phyloP scores from a whole-genome alignment of 2,329 filamentous ascomycete genomes.

The Aspergillus sp. region DNA sequence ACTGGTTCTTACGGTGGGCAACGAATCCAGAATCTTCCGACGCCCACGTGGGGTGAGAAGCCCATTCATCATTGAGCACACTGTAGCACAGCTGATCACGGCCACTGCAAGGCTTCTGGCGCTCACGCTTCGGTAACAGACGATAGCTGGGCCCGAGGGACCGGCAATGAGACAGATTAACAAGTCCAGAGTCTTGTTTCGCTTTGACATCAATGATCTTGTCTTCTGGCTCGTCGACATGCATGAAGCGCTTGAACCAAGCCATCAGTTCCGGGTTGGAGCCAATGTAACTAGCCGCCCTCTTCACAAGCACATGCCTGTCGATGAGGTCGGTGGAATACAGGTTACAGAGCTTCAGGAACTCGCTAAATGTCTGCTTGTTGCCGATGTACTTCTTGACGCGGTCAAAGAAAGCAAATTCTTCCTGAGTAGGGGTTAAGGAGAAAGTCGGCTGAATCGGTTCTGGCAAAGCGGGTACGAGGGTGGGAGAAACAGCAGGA shows the following conservation, averaged over 20 bases:
- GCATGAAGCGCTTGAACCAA: constrained; percentile 84
- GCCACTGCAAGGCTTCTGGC: constrained; percentile 87
- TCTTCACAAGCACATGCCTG: constrained; percentile 76
- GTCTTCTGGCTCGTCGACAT: constrained; percentile 70
- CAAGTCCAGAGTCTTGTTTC: constrained; percentile 70
- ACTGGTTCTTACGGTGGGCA: constrained; percentile 93
- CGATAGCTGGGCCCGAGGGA: constrained; percentile 96
- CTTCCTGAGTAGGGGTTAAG: constrained; percentile 75
- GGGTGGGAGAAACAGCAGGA: constrained; percentile 74
- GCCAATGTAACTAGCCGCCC: constrained; percentile 82
- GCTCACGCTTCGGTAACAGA: constrained; percentile 84
- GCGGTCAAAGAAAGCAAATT: constrained; percentile 90
- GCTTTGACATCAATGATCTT: constrained; percentile 77
- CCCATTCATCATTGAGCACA: constrained; percentile 97
- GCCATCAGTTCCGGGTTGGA: constrained; percentile 84
- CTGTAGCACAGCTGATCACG: constrained; percentile 91
- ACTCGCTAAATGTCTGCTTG: constrained; percentile 89
- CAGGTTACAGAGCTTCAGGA: constrained; percentile 93
- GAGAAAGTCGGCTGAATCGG: constrained; percentile 77
- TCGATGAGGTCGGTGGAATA: constrained; percentile 93
- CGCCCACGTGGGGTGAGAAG: constrained; percentile 97
- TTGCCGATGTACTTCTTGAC: constrained; percentile 96
- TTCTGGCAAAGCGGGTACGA: constrained; percentile 85
- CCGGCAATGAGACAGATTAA: constrained; percentile 93
- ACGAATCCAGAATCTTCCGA: constrained; percentile 98